Evolutionary conservation across 108 stramenopile genomes (phyloP).

Genomic region (Conticribra weissflogii): DNA sequence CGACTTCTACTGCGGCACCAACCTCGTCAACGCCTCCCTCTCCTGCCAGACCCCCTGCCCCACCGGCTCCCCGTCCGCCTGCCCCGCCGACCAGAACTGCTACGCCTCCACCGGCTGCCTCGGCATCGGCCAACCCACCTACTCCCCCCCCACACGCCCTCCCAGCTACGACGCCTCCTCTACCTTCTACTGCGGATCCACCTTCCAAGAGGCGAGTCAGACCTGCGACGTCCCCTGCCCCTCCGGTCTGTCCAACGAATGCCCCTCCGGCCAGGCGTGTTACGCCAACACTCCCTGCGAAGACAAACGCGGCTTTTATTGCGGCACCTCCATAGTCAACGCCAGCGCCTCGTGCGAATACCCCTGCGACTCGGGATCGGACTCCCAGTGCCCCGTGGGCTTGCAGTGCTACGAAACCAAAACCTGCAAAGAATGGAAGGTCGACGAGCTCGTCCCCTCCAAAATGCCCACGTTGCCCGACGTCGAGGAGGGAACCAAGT

Average conservation of each 20-base stretch:
- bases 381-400: constrained; percentile 33
- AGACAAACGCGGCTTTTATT: constrained; percentile 45
- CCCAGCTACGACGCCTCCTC: constrained; percentile 31
- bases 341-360: constrained; percentile 46
- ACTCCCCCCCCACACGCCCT: constrained; percentile 20
- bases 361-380: constrained; percentile 39
- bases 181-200: constrained; percentile 44
- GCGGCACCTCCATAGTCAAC: constrained; percentile 47
- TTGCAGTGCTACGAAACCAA: constrained; percentile 44
- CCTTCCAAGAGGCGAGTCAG: constrained; percentile 34
- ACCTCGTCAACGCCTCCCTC: constrained; percentile 67
- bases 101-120: constrained; percentile 84
- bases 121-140: constrained; percentile 12
- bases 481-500: constrained; percentile 48
- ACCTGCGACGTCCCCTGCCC: constrained; percentile 38
- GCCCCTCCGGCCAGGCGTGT: constrained; percentile 44
- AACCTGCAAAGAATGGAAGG: constrained; percentile 25
- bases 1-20: constrained; percentile 78
- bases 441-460: constrained; percentile 15
- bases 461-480: constrained; percentile 24
- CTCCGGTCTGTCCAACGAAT: constrained; percentile 32
- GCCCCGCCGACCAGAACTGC: constrained; percentile 73
- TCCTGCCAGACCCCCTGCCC: constrained; percentile 74
- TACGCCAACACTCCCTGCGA: constrained; percentile 54
- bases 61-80: constrained; percentile 62